These are phyloP conservation scores for Penicillium italicum DNA, from an alignment of 2,329 filamentous ascomycete genomes.

Conservation along the genomic window DNA sequence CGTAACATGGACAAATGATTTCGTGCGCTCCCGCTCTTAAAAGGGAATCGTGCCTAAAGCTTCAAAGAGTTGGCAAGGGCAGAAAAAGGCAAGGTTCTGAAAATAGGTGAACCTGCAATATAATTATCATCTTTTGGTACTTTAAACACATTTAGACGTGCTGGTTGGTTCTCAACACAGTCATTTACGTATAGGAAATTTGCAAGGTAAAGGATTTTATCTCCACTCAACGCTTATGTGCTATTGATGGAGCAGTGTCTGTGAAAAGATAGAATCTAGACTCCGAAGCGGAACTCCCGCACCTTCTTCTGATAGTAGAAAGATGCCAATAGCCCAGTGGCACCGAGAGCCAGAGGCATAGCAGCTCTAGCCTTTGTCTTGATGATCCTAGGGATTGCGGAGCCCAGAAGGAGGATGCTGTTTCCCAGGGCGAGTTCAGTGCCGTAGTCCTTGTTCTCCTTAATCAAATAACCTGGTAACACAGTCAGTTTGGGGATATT, in stretches of 20 bases:
- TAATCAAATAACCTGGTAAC: conserved; percentile 15
- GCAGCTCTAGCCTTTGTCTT: conserved; percentile 15
- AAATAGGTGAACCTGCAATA: neutral
- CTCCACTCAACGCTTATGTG: neutral
- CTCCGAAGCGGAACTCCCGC: conserved; percentile 2
- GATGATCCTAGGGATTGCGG: conserved; percentile 11
- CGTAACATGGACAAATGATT: too few relatives aligned
- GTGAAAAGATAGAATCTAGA: neutral
- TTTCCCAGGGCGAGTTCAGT: conserved; percentile 21
- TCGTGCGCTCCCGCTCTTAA: too few relatives aligned
- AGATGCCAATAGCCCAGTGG: neutral
- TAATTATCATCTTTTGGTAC: neutral
- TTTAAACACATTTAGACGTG: neutral
- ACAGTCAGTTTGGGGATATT: neutral
- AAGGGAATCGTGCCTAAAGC: too few relatives aligned
- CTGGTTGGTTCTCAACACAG: neutral
- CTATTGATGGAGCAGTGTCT: neutral
- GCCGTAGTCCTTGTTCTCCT: conserved; percentile 22
- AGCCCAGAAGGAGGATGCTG: conserved; percentile 15
- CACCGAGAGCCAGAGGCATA: conserved; percentile 15
- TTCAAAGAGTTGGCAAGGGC: too few relatives aligned
- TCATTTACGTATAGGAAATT: neutral
- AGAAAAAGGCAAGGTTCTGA: too few relatives aligned
- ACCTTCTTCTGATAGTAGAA: conserved; percentile 8
- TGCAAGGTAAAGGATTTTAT: too few relatives aligned